Conservation (phyloP, 108 stramenopile genomes). For the Conticribra weissflogii region DNA sequence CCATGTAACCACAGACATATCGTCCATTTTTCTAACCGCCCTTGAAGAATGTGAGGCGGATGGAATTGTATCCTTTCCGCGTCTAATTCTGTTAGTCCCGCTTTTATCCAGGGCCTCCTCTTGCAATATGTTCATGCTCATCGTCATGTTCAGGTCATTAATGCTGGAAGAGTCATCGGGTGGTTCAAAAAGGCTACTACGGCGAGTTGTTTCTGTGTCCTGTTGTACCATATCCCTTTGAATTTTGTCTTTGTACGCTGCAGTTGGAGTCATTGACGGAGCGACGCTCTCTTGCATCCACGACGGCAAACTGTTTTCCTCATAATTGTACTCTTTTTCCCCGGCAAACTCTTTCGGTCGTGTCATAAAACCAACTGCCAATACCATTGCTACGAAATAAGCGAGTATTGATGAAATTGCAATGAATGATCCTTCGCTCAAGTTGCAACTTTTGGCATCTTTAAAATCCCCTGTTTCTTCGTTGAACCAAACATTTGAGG, state of each 20-base stretch:
- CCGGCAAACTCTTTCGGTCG: conserved; percentile 8
- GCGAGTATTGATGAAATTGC: conserved; percentile 10
- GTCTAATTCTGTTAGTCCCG: too few relatives aligned
- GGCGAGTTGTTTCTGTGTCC: too few relatives aligned
- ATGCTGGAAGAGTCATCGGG: neutral
- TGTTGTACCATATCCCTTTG: neutral
- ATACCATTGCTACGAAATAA: conserved; percentile 13
- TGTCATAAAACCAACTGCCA: conserved; percentile 13
- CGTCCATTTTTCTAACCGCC: neutral
- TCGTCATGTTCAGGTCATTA: neutral
- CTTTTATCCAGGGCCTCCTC: too few relatives aligned
- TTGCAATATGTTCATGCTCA: neutral
- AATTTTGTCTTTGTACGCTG: neutral
- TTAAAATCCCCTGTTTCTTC: conserved; percentile 14
- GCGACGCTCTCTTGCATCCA: conserved; percentile 4
- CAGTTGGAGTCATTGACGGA: neutral
- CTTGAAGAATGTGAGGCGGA: neutral
- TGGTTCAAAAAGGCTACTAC: too few relatives aligned
- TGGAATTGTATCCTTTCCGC: neutral
- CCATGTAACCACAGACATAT: neutral
- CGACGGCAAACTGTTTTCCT: conserved; percentile 12
- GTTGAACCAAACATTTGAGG: conserved; percentile 22
- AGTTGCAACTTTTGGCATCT: conserved; percentile 9
- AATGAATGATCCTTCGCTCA: conserved; percentile 18
- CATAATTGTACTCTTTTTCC: conserved; percentile 8